Evolutionary conservation across 352 stramenopile genomes (phyloP), one percentile per base, ranked within the genome.

Genomic region (Phytophthora pinifolia): DNA sequence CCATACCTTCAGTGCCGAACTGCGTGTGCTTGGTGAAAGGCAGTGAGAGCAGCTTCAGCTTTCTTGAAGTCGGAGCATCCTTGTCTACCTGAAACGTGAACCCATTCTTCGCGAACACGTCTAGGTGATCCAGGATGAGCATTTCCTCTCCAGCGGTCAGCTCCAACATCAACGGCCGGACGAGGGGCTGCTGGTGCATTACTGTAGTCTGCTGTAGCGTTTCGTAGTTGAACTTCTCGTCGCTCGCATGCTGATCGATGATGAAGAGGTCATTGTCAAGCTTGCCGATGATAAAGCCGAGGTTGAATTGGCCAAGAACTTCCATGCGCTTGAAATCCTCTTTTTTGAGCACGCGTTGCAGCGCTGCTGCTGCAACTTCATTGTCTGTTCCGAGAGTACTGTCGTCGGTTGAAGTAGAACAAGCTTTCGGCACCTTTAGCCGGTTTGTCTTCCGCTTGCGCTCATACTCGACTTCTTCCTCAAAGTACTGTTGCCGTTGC

Each of bases 161-260:
- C 46, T 99, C 94, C 9, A 99, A 55, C 9, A 80, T 74, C 37
- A 98, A 62, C 2, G 96, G 94, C 2, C 68, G 73, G 30, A 99
- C 90, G 8, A 99, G 83, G 17, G 86, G 94, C 70, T 99, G 97
- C 46, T 98, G 81, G 50, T 98, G 89, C 54, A 99, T 89, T 9
- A 92, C 67, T 1, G 96, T 98, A 13, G 86, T 93, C 33, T 86
- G 59, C 60, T 87, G 67, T 20, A 89, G 52, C 18, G 64, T 86
- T 60, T 89, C 79, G 43, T 80, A 89, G 65, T 94, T 75, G 72
- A 89, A 75, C 50, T 86, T 86, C 70, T 99, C 97, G 69, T 98
- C 98, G 52, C 97, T 98, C 6, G 96, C 97, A 65, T 99, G 97
- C 73, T 99, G 97, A 72, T 99, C 97, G n/a, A 99, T 84, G 59